phyloP scores from a whole-genome alignment of 1,284 basidiomycete species.

The Singerocomus inundabilis region DNA sequence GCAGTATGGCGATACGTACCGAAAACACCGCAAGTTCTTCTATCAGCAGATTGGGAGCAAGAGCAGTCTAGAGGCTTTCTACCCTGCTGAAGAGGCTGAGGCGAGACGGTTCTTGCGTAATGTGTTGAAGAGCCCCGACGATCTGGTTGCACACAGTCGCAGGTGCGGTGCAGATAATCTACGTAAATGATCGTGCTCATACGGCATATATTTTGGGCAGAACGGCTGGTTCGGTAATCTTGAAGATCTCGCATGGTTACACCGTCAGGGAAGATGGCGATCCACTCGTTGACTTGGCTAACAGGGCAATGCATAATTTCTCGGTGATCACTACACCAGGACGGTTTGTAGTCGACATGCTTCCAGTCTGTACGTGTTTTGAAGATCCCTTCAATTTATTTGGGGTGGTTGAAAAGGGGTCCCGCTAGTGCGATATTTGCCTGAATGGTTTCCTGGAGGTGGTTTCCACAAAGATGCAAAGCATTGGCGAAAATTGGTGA shows the following conservation, averaged over 20 bases:
- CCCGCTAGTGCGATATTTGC: no score
- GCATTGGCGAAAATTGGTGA: no score
- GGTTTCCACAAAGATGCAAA: no score
- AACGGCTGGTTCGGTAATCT: slow-evolving; percentile 7
- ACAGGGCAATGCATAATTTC: no score
- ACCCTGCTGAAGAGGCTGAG: slow-evolving; percentile 15
- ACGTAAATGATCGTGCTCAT: not conserved
- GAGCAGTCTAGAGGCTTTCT: slow-evolving; percentile 9
- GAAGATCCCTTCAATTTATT: no score
- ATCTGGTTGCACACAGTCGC: slow-evolving; percentile 4
- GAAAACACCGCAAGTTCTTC: slow-evolving; percentile 17
- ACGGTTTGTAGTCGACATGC: no score
- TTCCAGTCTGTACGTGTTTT: no score
- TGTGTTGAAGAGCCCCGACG: slow-evolving; percentile 12
- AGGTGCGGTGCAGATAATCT: slow-evolving; percentile 12
- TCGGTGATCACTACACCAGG: no score
- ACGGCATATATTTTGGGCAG: not conserved
- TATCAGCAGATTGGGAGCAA: slow-evolving; percentile 23
- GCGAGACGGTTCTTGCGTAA: slow-evolving; percentile 18
- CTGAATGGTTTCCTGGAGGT: no score
- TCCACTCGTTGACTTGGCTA: slow-evolving; percentile 17
- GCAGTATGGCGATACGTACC: slow-evolving; percentile 22
- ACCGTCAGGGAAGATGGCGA: slow-evolving; percentile 22
- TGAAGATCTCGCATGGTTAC: slow-evolving; percentile 22
- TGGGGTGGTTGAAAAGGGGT: no score